Base-by-base conservation (phyloP, 2,329 filamentous ascomycete genomes). In the Tricladium varicosporioides region DNA sequence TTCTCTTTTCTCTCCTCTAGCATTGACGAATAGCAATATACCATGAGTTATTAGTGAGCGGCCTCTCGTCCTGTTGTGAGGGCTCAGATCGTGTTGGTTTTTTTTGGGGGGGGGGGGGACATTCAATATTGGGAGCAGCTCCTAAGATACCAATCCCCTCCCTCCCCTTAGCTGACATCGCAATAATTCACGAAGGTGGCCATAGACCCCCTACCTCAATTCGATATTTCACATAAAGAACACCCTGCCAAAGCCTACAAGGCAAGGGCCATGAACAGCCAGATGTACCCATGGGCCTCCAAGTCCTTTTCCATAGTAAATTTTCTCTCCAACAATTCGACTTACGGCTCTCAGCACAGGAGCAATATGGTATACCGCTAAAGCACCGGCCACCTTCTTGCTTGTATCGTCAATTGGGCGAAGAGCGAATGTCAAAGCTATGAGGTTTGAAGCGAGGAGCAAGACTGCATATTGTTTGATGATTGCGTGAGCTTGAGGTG, bases 391-490 rank as follows among this genome's bases (percentile, higher is more conserved):
- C 10, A 73, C 67, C 47, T 63, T 63, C 49, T 60, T 63, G 44
- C 66, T 68, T 2, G 63, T 67, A 3, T 60, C 55, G 56, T 72
- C 70, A n/a, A 66, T 22, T 0, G 63, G 59, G 1, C 68, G 60
- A 5, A 61, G 32, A 43, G 66, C 62, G 51, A 74, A 73, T 9
- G 69, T 62, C 4, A 67, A 27, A 5, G 72, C 70, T 27, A 75
- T 66, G 40, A 74, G 58, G 55, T 64, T 68, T 10, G 72, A 70
- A 13, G 61, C 54, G 14, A 74, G 50, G 5, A 75, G 63, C 0
- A 74, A 64, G 5, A 72, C 58, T n/a, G 72, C 72, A 57, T 74
- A 75, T 63, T 75, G 73, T 32, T 66, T 63, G 49, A 75, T 69
- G 22, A 68, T 50, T 19, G 70, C 62, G 43, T 74, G 68, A 9